A percentile compares a stretch with the other conserved stretches of the same genome.
Evolutionary conservation across 176 grass and related monocot genomes (phyloP).

Genomic region (Ananas comosus): DNA sequence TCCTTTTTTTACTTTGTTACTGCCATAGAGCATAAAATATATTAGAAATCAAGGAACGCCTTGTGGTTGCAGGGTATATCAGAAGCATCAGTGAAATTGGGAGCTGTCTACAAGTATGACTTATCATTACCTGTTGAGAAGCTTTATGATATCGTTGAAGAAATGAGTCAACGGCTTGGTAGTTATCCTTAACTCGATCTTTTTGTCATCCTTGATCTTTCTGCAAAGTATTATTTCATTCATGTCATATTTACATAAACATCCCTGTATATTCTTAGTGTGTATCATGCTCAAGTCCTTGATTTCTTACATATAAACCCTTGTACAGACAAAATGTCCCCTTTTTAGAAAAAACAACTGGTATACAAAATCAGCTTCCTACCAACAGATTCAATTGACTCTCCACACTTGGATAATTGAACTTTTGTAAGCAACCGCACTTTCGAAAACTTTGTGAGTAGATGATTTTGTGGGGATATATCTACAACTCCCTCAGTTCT

Average conservation of each 20-base stretch:
- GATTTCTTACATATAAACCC: no score
- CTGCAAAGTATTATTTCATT: no score
- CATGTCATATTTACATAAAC: no score
- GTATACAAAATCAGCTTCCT: no score
- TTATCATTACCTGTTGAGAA: constrained; percentile 75
- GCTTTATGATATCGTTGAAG: constrained; percentile 79
- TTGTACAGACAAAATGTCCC: no score
- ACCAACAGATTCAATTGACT: no score
- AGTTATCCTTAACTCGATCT: constrained; percentile 5
- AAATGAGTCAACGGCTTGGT: constrained; percentile 84
- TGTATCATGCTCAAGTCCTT: no score
- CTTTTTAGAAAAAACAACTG: no score
- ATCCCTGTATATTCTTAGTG: no score
- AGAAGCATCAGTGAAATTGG: constrained; percentile 81
- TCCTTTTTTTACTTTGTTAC: background rate
- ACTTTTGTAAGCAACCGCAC: background rate
- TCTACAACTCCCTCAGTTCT: background rate
- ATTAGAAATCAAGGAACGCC: background rate
- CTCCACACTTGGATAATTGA: no score
- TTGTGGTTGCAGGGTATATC: constrained; percentile 64
- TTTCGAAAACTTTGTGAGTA: background rate
- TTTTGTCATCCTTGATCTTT: no score
- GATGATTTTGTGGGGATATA: no score
- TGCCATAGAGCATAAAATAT: background rate
- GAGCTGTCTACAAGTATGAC: constrained; percentile 93